These are phyloP conservation scores for Ettlia oleoabundans DNA, from an alignment of 139 green algal genomes.

Conservation along the genomic window DNA sequence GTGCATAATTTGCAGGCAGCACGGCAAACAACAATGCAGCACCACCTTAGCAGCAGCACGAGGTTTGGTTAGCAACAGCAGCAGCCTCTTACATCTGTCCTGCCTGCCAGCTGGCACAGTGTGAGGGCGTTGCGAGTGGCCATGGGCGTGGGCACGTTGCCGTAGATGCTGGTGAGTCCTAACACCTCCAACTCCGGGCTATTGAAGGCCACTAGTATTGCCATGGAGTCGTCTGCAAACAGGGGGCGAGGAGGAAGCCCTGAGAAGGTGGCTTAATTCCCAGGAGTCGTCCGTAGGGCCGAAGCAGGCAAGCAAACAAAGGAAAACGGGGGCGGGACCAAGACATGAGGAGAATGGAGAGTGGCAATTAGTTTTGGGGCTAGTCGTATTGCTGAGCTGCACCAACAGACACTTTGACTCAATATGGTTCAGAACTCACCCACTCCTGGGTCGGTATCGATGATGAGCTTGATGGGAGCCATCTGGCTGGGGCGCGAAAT, in stretches of 20 bases:
- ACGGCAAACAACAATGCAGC: too few species aligned
- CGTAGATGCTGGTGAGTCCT: slow-evolving; percentile 84
- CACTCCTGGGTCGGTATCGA: slow-evolving; percentile 81
- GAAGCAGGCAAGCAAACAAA: too few species aligned
- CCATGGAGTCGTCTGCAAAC: slow-evolving; percentile 82
- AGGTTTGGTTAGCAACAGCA: not conserved
- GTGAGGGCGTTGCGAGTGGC: slow-evolving; percentile 83
- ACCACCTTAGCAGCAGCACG: not conserved
- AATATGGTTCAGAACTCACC: slow-evolving; percentile 46
- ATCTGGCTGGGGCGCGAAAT: not conserved
- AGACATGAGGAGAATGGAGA: too few species aligned
- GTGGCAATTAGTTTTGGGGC: too few species aligned
- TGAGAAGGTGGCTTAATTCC: too few species aligned
- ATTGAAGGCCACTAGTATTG: slow-evolving; percentile 80
- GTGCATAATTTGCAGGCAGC: too few species aligned
- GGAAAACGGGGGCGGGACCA: too few species aligned
- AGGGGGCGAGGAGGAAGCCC: not conserved
- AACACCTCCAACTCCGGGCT: slow-evolving; percentile 78
- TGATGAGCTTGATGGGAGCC: slow-evolving; percentile 66
- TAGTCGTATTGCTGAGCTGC: too few species aligned
- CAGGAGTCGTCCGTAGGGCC: too few species aligned
- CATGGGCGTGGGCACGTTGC: slow-evolving; percentile 78
- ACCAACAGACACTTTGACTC: not conserved
- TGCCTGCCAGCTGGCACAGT: slow-evolving; percentile 60
- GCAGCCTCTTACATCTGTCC: slow-evolving; percentile 6